Conservation (phyloP, 345 rosid genomes). For the Bruguiera parviflora region DNA sequence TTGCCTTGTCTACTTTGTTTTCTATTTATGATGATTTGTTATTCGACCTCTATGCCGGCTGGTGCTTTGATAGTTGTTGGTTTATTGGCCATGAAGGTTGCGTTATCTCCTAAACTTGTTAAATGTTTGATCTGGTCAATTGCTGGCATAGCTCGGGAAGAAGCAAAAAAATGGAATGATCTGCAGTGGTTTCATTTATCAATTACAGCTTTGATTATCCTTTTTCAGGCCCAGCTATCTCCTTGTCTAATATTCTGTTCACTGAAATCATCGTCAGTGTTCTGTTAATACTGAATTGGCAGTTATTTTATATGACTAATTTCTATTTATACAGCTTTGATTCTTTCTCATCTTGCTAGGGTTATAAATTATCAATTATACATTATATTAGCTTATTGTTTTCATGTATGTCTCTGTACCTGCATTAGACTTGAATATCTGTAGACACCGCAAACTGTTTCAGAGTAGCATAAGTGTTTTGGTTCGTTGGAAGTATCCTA, state of each 20-base stretch:
- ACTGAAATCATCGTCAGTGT: background rate
- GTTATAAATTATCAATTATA: too few relatives aligned
- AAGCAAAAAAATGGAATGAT: constrained; percentile 59
- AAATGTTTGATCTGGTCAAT: constrained; percentile 66
- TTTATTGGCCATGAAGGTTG: constrained; percentile 62
- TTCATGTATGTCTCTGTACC: too few relatives aligned
- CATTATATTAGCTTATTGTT: too few relatives aligned
- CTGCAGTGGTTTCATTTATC: constrained; percentile 64
- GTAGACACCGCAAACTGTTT: background rate
- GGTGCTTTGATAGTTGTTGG: constrained; percentile 84
- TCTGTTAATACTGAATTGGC: too few relatives aligned
- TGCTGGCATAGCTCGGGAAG: constrained; percentile 56
- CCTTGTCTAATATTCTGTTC: constrained; percentile 1
- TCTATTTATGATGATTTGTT: constrained; percentile 4
- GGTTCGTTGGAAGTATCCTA: background rate
- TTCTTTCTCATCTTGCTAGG: too few relatives aligned
- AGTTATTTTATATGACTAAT: too few relatives aligned
- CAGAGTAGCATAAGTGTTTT: background rate
- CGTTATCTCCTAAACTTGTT: constrained; percentile 62
- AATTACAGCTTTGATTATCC: constrained; percentile 61
- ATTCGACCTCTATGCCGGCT: constrained; percentile 48
- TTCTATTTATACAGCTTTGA: too few relatives aligned
- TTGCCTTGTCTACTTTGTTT: background rate
- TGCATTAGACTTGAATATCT: background rate
- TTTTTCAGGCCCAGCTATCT: constrained; percentile 61